Base-by-base conservation (phyloP, 768 basidiomycete species). In the Boletus patriciae region DNA sequence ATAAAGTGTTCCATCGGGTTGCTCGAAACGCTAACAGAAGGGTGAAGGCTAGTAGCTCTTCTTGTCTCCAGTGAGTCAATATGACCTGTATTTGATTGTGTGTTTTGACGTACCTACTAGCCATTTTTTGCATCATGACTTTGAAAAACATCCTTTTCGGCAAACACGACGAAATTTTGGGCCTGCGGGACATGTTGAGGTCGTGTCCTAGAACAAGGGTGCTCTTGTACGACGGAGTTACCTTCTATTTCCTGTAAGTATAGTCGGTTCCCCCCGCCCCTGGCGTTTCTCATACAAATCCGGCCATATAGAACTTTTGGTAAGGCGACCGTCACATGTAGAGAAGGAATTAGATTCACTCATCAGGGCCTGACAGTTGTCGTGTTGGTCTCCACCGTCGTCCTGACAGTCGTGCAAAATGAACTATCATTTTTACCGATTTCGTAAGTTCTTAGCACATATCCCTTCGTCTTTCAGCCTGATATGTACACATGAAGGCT, bases 231-330 rank as follows among this genome's bases (percentile, higher is more conserved):
- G 65, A 66, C 13, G 52, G 57, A 0, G 25, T 65, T 18, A 43
- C 50, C 2, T 61, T 62, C 25, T 62, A 67, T 37, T 50, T 62
- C 40, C 21, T 66, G 65, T 68, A 27, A 38, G 66, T 19, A 16
- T 19, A 16, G 2, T 13, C 6, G 3, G 23, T 57, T 51, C 33
- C 21, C 36, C 36, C 42, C 15, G n/a, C 40, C 33, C 40, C 44
- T 13, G 11, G n/a, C 15, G 6, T 29, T 11, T 13, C 19, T 55
- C 36, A 43, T 29, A 38, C 27, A 37, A 44, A 40, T 34, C 16
- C 13, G 52, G 27, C 0, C n/a, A 46, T 46, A 43, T 23, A 68
- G 66, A 27, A 62, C 51, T 1, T 68, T 66, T 4, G 46, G 65
- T 68, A 51, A 43, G 51, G 21, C 9, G 2, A 13, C 13, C 2